Conservation (phyloP, 305 asterid genomes). For the Fraxinus albicans region DNA sequence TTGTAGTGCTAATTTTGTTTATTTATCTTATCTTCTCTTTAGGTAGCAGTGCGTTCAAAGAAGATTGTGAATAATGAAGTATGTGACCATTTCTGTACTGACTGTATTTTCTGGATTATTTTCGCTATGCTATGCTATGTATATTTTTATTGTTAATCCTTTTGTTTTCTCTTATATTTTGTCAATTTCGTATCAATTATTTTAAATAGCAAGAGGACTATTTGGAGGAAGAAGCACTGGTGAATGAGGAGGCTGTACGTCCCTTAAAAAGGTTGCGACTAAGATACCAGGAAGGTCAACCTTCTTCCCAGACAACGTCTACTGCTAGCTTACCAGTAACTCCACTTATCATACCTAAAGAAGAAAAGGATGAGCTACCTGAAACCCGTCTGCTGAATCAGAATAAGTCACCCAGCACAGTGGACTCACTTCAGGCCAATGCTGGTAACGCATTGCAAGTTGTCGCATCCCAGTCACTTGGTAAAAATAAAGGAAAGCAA, state of each 20-base stretch:
- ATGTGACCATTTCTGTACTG: slow-evolving; percentile 19
- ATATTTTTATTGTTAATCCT: slow-evolving; percentile 11
- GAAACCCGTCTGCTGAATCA: slow-evolving; percentile 13
- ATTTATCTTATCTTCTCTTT: slow-evolving; percentile 25
- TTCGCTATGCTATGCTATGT: not conserved
- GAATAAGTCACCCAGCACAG: slow-evolving; percentile 7
- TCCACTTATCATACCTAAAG: slow-evolving; percentile 33
- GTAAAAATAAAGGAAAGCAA: slow-evolving; percentile 54
- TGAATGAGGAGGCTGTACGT: slow-evolving; percentile 38
- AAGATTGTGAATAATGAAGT: slow-evolving; percentile 39
- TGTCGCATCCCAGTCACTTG: slow-evolving; percentile 21
- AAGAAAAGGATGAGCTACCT: slow-evolving; percentile 33
- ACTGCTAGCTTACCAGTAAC: slow-evolving; percentile 21
- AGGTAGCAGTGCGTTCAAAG: slow-evolving; percentile 45
- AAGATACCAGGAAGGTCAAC: slow-evolving; percentile 35
- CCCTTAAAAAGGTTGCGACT: slow-evolving; percentile 45
- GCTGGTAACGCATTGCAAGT: slow-evolving; percentile 25
- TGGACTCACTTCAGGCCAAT: slow-evolving; percentile 13
- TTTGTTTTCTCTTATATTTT: slow-evolving; percentile 8
- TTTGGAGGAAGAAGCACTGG: slow-evolving; percentile 32
- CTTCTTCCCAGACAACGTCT: slow-evolving; percentile 26
- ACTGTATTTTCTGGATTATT: slow-evolving; percentile 12
- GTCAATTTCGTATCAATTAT: slow-evolving; percentile 1
- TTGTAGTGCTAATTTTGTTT: slow-evolving; percentile 18
- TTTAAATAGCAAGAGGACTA: slow-evolving; percentile 26